Conservation (phyloP, 2,329 filamentous ascomycete species). For the Pseudodiploospora longispora region DNA sequence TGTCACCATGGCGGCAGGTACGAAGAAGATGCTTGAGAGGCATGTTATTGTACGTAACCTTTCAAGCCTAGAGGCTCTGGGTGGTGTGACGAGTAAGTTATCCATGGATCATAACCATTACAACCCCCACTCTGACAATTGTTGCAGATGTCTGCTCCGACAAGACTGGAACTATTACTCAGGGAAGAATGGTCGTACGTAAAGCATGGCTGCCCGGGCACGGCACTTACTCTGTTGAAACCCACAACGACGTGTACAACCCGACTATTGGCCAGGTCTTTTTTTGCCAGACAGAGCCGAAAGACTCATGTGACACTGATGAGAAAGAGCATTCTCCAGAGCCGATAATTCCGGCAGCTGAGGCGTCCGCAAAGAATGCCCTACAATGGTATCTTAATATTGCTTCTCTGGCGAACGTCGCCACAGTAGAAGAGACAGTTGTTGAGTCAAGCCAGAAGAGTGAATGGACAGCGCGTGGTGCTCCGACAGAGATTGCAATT, state of each 20-base stretch:
- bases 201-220: conserved; percentile 22
- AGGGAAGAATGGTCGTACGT: conserved; percentile 21
- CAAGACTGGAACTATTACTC: conserved; percentile 26
- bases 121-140: neutral
- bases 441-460: conserved; percentile 15
- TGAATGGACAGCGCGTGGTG: conserved; percentile 36
- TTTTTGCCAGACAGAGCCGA: conserved; percentile 12
- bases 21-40: conserved; percentile 37
- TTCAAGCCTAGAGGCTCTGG: conserved; percentile 39
- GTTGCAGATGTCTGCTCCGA: conserved; percentile 21
- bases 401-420: conserved; percentile 53
- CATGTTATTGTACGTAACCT: conserved; percentile 42
- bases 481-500: conserved; percentile 49
- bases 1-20: conserved; percentile 44
- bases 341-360: conserved; percentile 27
- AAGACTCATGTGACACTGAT: conserved; percentile 3
- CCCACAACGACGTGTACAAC: conserved; percentile 22
- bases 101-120: neutral
- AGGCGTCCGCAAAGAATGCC: conserved; percentile 24
- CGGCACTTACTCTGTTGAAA: conserved; percentile 25
- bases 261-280: conserved; percentile 16
- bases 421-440: conserved; percentile 43
- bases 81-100: conserved; percentile 38
- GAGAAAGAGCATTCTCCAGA: conserved; percentile 6
- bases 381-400: conserved; percentile 47